phyloP scores from a whole-genome alignment of 2,329 filamentous ascomycete species.

The Ophiocordyceps camponoti-leonardi region DNA sequence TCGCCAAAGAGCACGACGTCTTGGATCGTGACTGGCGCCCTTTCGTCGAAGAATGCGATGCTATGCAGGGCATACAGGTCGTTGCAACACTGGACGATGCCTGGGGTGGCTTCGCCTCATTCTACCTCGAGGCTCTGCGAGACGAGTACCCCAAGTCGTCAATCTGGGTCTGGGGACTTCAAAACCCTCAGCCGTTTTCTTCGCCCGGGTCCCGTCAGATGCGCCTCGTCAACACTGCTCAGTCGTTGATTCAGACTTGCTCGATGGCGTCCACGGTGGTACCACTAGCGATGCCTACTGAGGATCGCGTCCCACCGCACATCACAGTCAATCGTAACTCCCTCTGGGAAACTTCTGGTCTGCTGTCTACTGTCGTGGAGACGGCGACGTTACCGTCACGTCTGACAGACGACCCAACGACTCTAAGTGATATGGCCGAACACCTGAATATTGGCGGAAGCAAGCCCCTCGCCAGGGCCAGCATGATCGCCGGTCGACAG shows the following conservation, averaged over 20 bases:
- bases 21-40: constrained; percentile 78
- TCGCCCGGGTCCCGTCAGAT: constrained; percentile 33
- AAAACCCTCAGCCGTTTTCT: constrained; percentile 38
- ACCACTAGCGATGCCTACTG: constrained; percentile 50
- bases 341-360: constrained; percentile 63
- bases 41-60: constrained; percentile 86
- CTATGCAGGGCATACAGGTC: constrained; percentile 74
- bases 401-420: constrained; percentile 28
- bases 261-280: constrained; percentile 61
- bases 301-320: constrained; percentile 7
- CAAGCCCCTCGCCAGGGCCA: constrained; percentile 60
- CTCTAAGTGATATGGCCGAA: constrained; percentile 45
- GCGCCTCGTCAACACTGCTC: constrained; percentile 56
- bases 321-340: constrained; percentile 44
- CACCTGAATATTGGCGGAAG: constrained; percentile 60
- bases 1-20: constrained; percentile 70
- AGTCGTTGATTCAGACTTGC: constrained; percentile 50
- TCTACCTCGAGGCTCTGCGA: constrained; percentile 58
- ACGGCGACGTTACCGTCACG: constrained; percentile 62
- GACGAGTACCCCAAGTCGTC: constrained; percentile 84
- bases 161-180: constrained; percentile 75
- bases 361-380: constrained; percentile 64
- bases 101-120: constrained; percentile 62
- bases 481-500: constrained; percentile 38
- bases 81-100: constrained; percentile 58